Percentiles rank a stretch among this genome's conserved stretches.
phyloP scores from a whole-genome alignment of 352 stramenopile species.

The Globisporangium megalacanthum region DNA sequence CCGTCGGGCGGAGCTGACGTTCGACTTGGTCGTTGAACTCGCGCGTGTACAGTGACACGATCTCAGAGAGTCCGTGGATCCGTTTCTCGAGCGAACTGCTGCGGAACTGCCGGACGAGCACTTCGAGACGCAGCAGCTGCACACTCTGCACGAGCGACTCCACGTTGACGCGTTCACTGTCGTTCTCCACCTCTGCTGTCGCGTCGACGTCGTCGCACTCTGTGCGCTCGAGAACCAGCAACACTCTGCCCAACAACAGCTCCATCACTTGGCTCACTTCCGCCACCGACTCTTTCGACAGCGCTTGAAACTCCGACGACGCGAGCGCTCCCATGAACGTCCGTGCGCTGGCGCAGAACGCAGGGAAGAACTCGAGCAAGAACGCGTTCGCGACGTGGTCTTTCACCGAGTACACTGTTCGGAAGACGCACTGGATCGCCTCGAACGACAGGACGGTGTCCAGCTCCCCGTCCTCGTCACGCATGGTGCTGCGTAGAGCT shows the following conservation, averaged over 20 bases:
- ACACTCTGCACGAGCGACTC: constrained; percentile 19
- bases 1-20: constrained; percentile 22
- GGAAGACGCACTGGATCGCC: constrained; percentile 45
- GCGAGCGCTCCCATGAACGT: constrained; percentile 22
- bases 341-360: constrained; percentile 24
- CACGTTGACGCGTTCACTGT: neutral
- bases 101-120: constrained; percentile 45
- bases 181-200: neutral
- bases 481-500: constrained; percentile 19
- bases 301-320: constrained; percentile 22
- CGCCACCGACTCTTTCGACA: constrained; percentile 41
- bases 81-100: constrained; percentile 61
- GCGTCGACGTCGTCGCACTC: neutral
- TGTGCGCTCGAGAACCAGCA: constrained; percentile 14
- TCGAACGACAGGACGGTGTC: constrained; percentile 39
- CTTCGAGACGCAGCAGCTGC: constrained; percentile 44
- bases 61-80: constrained; percentile 66
- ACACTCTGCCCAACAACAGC: constrained; percentile 32
- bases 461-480: constrained; percentile 7
- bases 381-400: constrained; percentile 44
- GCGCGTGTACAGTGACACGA: constrained; percentile 36
- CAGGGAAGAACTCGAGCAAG: constrained; percentile 27
- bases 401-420: constrained; percentile 53
- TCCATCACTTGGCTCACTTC: constrained; percentile 62
- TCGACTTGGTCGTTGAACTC: constrained; percentile 39